These are phyloP conservation scores for Leishmania tarentolae DNA, from an alignment of 208 protist genomes.

Conservation along the genomic window DNA sequence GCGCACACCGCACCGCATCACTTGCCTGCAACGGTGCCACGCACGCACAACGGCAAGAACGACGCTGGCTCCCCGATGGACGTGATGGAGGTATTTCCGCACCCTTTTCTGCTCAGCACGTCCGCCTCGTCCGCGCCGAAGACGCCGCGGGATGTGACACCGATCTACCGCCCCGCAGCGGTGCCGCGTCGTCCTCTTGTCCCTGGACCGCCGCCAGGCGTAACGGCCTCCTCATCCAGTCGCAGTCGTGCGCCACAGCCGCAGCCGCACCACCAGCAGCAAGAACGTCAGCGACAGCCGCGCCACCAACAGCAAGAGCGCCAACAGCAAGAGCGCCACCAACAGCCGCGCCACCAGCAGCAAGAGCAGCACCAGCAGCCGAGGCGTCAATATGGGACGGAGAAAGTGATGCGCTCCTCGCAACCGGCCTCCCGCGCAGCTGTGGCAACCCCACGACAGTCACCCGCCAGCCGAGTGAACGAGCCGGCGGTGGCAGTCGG, in stretches of 20 bases:
- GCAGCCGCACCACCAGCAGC: neutral
- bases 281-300: neutral
- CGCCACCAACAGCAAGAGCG: neutral
- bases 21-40: neutral
- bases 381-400: too few relatives aligned
- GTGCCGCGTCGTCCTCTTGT: conserved; percentile 5
- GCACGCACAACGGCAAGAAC: neutral
- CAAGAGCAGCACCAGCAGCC: too few relatives aligned
- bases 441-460: neutral
- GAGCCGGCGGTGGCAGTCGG: neutral
- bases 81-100: conserved; percentile 67
- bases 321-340: too few relatives aligned
- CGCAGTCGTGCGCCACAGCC: neutral
- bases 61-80: conserved; percentile 15
- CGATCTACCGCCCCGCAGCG: conserved; percentile 20
- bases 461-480: neutral
- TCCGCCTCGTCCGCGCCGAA: conserved; percentile 6
- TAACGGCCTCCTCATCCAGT: neutral
- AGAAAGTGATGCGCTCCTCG: too few relatives aligned
- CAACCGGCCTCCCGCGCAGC: neutral
- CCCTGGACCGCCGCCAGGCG: neutral
- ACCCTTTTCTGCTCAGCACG: conserved; percentile 59
- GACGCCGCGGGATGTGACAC: conserved; percentile 6
- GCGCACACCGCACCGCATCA: neutral
- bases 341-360: neutral